Conservation (phyloP, 2,329 filamentous ascomycete species). For the Dactylella cylindrospora region DNA sequence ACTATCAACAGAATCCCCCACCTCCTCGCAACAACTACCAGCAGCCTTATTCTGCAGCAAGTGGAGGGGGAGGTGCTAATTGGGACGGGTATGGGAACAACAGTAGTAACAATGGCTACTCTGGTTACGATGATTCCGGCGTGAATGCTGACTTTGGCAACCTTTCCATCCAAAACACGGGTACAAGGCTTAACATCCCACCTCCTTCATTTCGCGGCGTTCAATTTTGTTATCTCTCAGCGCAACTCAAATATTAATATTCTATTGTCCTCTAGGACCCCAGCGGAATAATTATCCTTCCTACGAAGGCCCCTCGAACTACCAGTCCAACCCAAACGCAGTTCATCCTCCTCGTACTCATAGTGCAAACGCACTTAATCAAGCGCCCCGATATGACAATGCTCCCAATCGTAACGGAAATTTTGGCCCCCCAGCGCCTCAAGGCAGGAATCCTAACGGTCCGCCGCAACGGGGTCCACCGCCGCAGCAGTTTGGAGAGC, state of each 20-base stretch:
- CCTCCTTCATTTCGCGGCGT: background rate
- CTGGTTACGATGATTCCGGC: conserved; percentile 3
- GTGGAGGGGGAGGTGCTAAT: background rate
- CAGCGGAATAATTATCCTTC: conserved; percentile 10
- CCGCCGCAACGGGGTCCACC: conserved; percentile 27
- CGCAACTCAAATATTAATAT: conserved; percentile 4
- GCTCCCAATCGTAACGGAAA: too few species aligned
- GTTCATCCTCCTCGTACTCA: too few species aligned
- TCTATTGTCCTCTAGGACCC: conserved; percentile 7
- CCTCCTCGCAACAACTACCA: background rate
- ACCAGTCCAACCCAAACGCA: conserved; percentile 3
- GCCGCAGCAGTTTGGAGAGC: conserved; percentile 22
- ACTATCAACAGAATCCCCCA: background rate
- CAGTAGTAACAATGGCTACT: too few species aligned
- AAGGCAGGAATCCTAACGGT: conserved; percentile 19
- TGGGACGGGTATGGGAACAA: too few species aligned
- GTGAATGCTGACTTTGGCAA: conserved; percentile 20
- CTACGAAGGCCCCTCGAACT: conserved; percentile 7
- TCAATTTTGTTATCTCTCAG: background rate
- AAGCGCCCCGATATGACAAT: conserved; percentile 1
- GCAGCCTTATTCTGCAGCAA: background rate
- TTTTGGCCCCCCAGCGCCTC: conserved; percentile 2
- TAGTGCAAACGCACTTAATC: too few species aligned
- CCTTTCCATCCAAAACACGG: conserved; percentile 29
- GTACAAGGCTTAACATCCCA: conserved; percentile 9